Base-by-base conservation (phyloP, 148 eudicot species). In the Salicornia ramosissima region DNA sequence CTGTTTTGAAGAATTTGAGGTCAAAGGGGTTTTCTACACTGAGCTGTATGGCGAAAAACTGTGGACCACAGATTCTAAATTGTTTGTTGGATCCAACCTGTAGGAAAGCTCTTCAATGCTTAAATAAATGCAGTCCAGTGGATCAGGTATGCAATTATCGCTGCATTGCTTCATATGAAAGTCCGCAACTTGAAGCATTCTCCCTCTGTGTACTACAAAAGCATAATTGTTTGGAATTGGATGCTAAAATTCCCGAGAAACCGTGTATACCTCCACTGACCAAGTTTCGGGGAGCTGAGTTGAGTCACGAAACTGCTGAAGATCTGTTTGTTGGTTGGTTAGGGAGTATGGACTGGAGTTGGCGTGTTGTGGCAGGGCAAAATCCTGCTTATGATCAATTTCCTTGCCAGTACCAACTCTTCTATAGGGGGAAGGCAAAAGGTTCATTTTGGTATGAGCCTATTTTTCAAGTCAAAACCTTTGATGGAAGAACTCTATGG, bases 401-500 rank as follows among this genome's bases (percentile, higher is more conserved):
- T 71, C 96, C 97, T 0, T 95, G 99, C 75, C 99, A 95, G 73
- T 91, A 86, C 85, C 97, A 95, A 77, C 81, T 89, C 42, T 95
- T 91, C 68, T 95, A 95, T 57, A 77, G 97, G 75, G 99, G 96
- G 50, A 91, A 81, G 80, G 96, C 97, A 18, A 86, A 74, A 76
- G 99, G 96, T n/a, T 91, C 97, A 21, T 88, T 94, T 73, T 87
- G 99, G 97, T 94, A 91, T 58, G 99, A 94, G 79, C 99, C 99
- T 1, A 76, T 91, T 66, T 94, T 94, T 60, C 97, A 91, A 80
- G 99, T 94, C 5, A 87, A 67, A 59, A 91, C 99, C 25, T 70
- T 94, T 22, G 96, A 94, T 19, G 99, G 86, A 29, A 77, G 76
- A 66, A 67, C 79, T 46, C 88, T 91, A 62, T 95, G 99, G 99